Base-by-base conservation (phyloP, 1,284 basidiomycete genomes). In the Cutaneotrichosporon spelunceum region DNA sequence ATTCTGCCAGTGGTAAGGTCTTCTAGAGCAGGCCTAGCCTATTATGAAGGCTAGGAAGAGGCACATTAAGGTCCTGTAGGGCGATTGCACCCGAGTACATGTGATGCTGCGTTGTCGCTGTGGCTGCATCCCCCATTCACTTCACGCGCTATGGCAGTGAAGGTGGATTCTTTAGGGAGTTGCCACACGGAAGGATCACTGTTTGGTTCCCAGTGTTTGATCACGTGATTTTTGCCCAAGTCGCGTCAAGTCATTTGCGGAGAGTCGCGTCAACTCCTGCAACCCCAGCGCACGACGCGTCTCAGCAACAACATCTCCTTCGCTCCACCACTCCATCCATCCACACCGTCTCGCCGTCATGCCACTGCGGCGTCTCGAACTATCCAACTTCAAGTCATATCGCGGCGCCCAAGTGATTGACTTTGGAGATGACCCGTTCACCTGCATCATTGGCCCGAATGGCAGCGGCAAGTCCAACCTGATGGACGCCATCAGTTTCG, bases 401-500 rank as follows among this genome's bases (percentile, higher is more conserved):
- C 83, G 81, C 56, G 82, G 81, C 52, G 71, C 69, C 45, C 81
- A 81, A 86, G 85, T 86, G 57, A 77, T 79, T 59, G 76, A 77
- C 53, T 72, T 79, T 56, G 78, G 78, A 53, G 74, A 73, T 66
- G 68, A 74, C 5, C 87, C 89, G 70, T 99, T 99, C 79, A 95
- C 93, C 0, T 94, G 92, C 19, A 86, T 98, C 68, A 98, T 97
- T 70, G 96, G 96, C 26, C 95, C 96, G 49, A 99, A 99, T 88
- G 96, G 96, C 13, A 93, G 94, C 4, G 96, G 96, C 67, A 99
- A 99, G 78, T 95, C 92, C 36, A 99, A 99, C 77, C 86, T 99
- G 66, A 99, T 99, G 96, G 96, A 99, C 77, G 96, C 96, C 60
- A 97, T 99, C 69, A 99, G 96, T 3, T 99, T 99, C 76, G 96